Evolutionary conservation across 2,329 filamentous ascomycete species (phyloP).

Genomic region (Aspergillus ochraceus): DNA sequence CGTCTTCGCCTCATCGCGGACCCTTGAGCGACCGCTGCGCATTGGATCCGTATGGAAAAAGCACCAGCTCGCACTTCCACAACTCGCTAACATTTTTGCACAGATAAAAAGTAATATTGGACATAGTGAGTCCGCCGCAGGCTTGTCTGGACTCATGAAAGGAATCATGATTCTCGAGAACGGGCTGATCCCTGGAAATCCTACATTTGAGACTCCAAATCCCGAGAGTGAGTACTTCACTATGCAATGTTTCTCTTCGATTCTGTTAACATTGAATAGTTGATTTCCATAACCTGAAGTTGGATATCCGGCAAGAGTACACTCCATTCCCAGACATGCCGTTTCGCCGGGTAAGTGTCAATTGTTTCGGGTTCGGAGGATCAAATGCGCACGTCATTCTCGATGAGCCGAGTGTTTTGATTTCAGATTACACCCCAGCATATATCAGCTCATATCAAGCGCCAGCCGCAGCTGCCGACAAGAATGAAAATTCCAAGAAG

Average conservation of each 20-base stretch:
- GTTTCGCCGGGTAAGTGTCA: conserved; percentile 13
- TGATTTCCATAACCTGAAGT: neutral
- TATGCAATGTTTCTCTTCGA: too few species aligned
- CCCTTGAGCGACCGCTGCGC: neutral
- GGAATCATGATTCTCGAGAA: conserved; percentile 18
- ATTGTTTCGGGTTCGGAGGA: conserved; percentile 22
- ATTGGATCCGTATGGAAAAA: conserved; percentile 41
- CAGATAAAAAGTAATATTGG: conserved; percentile 39
- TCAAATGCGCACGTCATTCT: conserved; percentile 21
- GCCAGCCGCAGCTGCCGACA: neutral
- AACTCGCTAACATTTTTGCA: conserved; percentile 15
- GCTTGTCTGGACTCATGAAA: conserved; percentile 22
- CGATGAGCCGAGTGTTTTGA: conserved; percentile 5
- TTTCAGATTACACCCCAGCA: neutral
- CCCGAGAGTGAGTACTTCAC: conserved; percentile 5
- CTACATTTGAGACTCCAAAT: conserved; percentile 17
- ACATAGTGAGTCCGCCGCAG: conserved; percentile 12
- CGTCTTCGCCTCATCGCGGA: neutral
- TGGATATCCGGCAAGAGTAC: neutral
- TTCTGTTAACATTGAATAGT: neutral
- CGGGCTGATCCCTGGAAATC: conserved; percentile 18
- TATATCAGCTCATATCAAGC: neutral
- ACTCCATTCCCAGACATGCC: conserved; percentile 10
- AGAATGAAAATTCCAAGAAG: too few species aligned
- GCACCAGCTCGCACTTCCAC: conserved; percentile 20